Percentiles rank a stretch among this genome's conserved stretches.
These are phyloP conservation scores for Pelargonium citronellum DNA, from an alignment of 441 rosid species.

Conservation along the genomic window DNA sequence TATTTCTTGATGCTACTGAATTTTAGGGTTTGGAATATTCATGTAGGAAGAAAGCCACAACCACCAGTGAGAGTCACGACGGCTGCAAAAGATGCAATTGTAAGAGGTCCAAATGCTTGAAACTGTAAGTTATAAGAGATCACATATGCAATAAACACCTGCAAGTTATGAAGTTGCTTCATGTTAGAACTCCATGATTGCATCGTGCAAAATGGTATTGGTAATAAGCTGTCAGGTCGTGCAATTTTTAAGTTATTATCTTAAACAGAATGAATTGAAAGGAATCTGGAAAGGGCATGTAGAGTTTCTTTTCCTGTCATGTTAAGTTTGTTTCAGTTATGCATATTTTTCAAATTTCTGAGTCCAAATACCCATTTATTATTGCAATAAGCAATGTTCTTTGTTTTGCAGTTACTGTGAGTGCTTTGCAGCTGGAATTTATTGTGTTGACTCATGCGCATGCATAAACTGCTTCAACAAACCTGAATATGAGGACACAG, in stretches of 20 bases:
- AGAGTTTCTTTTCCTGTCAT: too few relatives aligned
- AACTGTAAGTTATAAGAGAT: conserved; percentile 36
- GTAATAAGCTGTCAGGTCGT: not conserved
- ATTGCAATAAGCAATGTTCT: not conserved
- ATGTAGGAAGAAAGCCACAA: conserved; percentile 32
- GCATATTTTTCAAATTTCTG: too few relatives aligned
- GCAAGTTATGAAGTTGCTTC: not conserved
- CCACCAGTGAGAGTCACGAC: conserved; percentile 8
- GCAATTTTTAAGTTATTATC: not conserved
- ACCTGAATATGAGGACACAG: conserved; percentile 48
- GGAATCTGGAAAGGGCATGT: too few relatives aligned
- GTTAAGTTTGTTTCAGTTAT: too few relatives aligned
- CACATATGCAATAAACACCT: not conserved
- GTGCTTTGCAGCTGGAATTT: conserved; percentile 63
- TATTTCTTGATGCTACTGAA: not conserved
- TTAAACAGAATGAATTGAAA: too few relatives aligned
- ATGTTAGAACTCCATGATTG: not conserved
- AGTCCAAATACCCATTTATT: not conserved
- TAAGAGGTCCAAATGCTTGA: conserved; percentile 42
- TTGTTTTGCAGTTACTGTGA: conserved; percentile 55
- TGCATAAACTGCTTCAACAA: conserved; percentile 58
- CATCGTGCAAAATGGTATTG: not conserved
- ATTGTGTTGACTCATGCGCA: conserved; percentile 49
- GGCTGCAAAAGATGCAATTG: conserved; percentile 43
- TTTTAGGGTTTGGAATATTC: not conserved